Base-by-base conservation (phyloP, 2,329 filamentous ascomycete species). In the Colletotrichum horii region DNA sequence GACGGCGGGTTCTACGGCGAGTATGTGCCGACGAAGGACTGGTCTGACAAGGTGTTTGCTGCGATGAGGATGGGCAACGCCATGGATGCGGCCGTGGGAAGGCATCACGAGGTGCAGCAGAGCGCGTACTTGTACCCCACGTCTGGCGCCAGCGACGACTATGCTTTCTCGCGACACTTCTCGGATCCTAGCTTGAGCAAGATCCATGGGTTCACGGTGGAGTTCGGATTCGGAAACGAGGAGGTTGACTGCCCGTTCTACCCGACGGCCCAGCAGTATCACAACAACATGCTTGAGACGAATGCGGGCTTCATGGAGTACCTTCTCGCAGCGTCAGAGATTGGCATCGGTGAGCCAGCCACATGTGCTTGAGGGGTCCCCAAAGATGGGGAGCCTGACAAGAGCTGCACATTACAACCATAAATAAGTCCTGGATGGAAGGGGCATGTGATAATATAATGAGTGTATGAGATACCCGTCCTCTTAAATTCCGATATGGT, bases 291-390 rank as follows among this genome's bases (percentile, higher is more conserved):
- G 77, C 81, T 84, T 52, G 87, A 89, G 80, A 86, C 85, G 15
- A 83, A 81, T 4, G 84, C 85, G 6, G 88, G 85, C 0, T 84
- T 89, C 78, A 90, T 89, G 83, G 88, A 90, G 80, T 80, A 89
- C 66, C 78, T 86, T 32, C 75, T 78, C 3, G 72, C 76, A 3
- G 76, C 76, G 16, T 72, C 76, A 1, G 76, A 77, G 36, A 72
- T 77, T 36, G 76, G 76, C 28, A 38, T 78, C 6, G 76, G 76
- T 48, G 65, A 77, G 30, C 67, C 75, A 30, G 68, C 61, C 55
- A 75, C 65, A 9, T 77, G 75, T 72, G 34, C 48, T 19, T 69
- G 9, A 48, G 1, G 11, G 1, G 0, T 6, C 12, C 48, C 12
- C 36, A 3, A 19, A 8, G 16, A 38, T 2, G 64, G 28, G 12